Conservation (phyloP, 2,329 filamentous ascomycete species). For the Orbilia javanica region DNA sequence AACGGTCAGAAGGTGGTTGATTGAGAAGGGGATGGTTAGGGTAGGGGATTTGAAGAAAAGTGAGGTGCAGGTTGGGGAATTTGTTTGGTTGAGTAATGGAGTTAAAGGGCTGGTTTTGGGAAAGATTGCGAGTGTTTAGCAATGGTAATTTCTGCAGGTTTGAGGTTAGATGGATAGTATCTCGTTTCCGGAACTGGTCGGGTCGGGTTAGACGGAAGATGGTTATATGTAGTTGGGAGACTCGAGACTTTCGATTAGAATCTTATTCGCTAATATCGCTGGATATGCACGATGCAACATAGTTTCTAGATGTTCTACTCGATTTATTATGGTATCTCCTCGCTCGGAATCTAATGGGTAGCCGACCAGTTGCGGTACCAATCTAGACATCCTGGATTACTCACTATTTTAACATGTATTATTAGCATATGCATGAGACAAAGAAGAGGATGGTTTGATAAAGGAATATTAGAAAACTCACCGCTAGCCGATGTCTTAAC, state of each 20-base stretch:
- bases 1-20: slow-evolving; percentile 49
- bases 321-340: slow-evolving; percentile 2
- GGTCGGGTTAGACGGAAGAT: not conserved
- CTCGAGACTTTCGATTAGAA: slow-evolving; percentile 12
- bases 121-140: slow-evolving; percentile 25
- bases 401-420: slow-evolving; percentile 32
- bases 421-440: slow-evolving; percentile 21
- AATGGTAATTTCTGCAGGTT: not conserved
- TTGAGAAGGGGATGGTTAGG: slow-evolving; percentile 48
- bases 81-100: slow-evolving; percentile 56
- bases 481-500: slow-evolving; percentile 92
- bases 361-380: slow-evolving; percentile 87
- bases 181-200: not conserved
- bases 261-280: slow-evolving; percentile 37
- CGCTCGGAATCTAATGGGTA: slow-evolving; percentile 65
- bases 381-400: slow-evolving; percentile 83
- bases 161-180: no score
- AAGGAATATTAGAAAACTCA: slow-evolving; percentile 66
- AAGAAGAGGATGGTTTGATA: not conserved
- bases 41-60: slow-evolving; percentile 50
- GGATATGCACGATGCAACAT: slow-evolving; percentile 19
- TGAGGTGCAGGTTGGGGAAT: slow-evolving; percentile 37
- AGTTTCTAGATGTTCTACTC: slow-evolving; percentile 24
- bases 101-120: slow-evolving; percentile 47
- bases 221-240: not conserved